Base-by-base conservation (phyloP, 257 asterid genomes). In the Avicennia marina region DNA sequence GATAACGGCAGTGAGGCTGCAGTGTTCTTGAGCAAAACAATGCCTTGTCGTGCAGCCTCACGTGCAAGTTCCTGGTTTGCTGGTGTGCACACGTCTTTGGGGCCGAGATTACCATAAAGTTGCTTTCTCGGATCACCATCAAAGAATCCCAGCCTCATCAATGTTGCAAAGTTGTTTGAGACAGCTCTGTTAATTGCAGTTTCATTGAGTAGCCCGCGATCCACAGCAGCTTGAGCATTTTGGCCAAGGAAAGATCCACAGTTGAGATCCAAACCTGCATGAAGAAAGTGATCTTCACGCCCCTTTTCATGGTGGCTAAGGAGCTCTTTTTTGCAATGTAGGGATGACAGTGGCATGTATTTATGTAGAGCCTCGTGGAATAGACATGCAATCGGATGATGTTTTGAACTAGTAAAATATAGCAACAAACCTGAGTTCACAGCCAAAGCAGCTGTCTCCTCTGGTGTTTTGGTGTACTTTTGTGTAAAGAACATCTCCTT, bases 111-210 rank as follows among this genome's bases (percentile, higher is more conserved):
- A n/a, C 97, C 97, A 13, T 86, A 93, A 0, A 64, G 41, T 2
- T 73, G 90, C 20, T 79, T 78, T 39, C 56, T 80, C 0, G 97
- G 97, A 24, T 89, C 68, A 5, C 98, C 98, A 52, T 93, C 95
- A 36, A 93, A 93, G 91, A 86, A 89, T 42, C 97, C 98, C 32
- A 89, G 63, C 40, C 97, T 75, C 89, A 89, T 86, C 68, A 88
- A 56, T 0, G 95, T 86, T 0, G 89, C 90, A 17, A 78, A 83
- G 34, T 85, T 88, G 78, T 93, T 89, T 0, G 81, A 32, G 41
- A 88, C 57, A 0, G 98, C 95, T 26, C 64, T 66, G 51, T 74
- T 60, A 4, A 93, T 74, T 1, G 58, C 72, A 1, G 90, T 67
- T 69, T 81, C 94, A 0, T 88, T 82, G 4, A 86, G 73, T 0